Evolutionary conservation across 75 land plant species (phyloP), one percentile per base, ranked within the genome.

Genomic region (Picea glauca): DNA sequence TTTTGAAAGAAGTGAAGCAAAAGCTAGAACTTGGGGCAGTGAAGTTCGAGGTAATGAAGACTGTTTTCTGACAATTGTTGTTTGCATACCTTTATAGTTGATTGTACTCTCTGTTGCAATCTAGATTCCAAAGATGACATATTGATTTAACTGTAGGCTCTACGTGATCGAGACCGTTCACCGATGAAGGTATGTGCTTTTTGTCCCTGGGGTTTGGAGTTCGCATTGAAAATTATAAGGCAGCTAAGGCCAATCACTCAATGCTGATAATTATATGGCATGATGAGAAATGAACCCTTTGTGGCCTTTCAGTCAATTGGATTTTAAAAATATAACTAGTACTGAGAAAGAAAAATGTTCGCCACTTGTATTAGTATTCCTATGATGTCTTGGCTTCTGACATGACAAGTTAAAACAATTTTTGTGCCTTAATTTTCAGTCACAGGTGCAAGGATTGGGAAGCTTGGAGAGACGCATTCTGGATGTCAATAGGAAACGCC

Each of bases 21-120:
- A 98, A 93, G 94, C 80, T 98, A 32, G 99, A 95, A 60, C 86
- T 91, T 82, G 99, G 99, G 23, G 87, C 92, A 35, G 94, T 95
- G 64, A 98, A 95, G 74, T 98, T 98, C 89, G 99, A 98, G 98
- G 98, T 91, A 57, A 78, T 38, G 1, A 58, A 66, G 31, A 7
- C 38, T 79, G 33, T 38, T 23, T 59, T 31, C 60, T 58, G 54
- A 11, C 13, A 54, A 20, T 58, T 62, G 35, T 26, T 17, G 60
- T 40, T 3, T 13, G 26, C 23, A 75, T 13, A 30, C 0, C 30
- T 58, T 17, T 54, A 26, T 26, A 40, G n/a, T 70, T 70, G 20
- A n/a, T 6, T 26, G 14, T 26, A 76, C 23, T 30, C 6, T 21
- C 58, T 8, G 3, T 79, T 4, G 18, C 20, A 21, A 9, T 21